Base-by-base conservation (phyloP, 1,284 basidiomycete species). In the Thecaphora thlaspeos region DNA sequence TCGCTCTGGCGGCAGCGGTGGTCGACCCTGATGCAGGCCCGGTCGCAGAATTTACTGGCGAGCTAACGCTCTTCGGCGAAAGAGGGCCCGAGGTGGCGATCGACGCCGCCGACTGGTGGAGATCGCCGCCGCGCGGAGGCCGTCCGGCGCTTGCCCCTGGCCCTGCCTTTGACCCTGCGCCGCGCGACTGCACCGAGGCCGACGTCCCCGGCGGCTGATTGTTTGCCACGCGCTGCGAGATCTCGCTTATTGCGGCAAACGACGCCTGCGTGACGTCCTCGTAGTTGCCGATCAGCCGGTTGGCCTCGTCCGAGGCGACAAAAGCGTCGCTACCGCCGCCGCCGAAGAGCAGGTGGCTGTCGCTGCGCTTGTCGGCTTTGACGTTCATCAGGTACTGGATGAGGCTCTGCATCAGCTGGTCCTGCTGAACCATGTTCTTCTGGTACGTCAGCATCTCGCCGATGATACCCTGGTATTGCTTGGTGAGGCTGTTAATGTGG, bases 361-460 rank as follows among this genome's bases (percentile, higher is more conserved):
- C 51, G 32, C 36, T 24, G 12, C 24, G 36, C 38, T 56, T 53
- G 43, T 61, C 57, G 23, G 60, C 56, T 44, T 68, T 62, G 12
- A 64, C 36, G 24, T 87, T 85, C 71, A 90, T 81, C 76, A 89
- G 87, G 77, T 89, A 89, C 66, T 87, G 85, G 66, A 91, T 87
- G 59, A 91, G 79, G 65, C 85, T 85, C 79, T 90, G 88, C 85
- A 91, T 88, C 55, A 91, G 79, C 46, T 84, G 84, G 65, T 92
- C 89, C 81, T 91, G 90, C 78, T 89, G 87, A 28, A 88, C 87
- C 84, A 90, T 87, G 68, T 87, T 88, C 54, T 87, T 80, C 80
- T 91, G 89, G 74, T 90, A 88, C 47, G 85, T 85, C 65, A 88
- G 86, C 83, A 92, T 87, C 79, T 91, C 89, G 56, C 84, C 83